A percentile compares a stretch with the other conserved stretches of the same genome.
Conservation (phyloP, 352 stramenopile species). For the Phytopythium aichiense region DNA sequence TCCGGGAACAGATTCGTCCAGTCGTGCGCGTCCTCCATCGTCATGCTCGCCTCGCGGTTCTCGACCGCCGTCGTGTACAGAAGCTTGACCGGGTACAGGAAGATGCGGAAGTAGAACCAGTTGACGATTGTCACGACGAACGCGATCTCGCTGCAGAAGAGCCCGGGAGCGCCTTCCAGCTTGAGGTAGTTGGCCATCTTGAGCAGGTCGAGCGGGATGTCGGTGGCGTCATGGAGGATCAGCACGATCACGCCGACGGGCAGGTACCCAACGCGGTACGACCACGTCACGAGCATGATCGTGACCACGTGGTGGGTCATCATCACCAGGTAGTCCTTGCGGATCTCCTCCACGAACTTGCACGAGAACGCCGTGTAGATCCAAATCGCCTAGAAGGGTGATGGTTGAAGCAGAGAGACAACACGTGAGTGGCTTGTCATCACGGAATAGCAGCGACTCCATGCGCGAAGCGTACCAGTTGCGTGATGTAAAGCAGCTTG, state of each 20-base stretch:
- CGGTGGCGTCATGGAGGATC: slow-evolving; percentile 83
- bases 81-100: slow-evolving; percentile 77
- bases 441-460: not conserved
- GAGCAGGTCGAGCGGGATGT: slow-evolving; percentile 85
- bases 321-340: slow-evolving; percentile 89
- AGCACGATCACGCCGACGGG: slow-evolving; percentile 82
- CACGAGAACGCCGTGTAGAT: slow-evolving; percentile 89
- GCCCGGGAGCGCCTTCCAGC: slow-evolving; percentile 59
- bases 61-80: slow-evolving; percentile 76
- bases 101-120: slow-evolving; percentile 88
- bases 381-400: slow-evolving; percentile 62
- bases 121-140: slow-evolving; percentile 57
- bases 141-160: slow-evolving; percentile 73
- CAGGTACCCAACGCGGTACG: slow-evolving; percentile 75
- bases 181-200: slow-evolving; percentile 92
- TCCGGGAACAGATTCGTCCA: slow-evolving; percentile 61
- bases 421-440: not conserved
- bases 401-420: not conserved
- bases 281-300: slow-evolving; percentile 83
- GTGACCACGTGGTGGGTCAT: slow-evolving; percentile 89
- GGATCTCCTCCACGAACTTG: slow-evolving; percentile 86
- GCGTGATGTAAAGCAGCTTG: slow-evolving; percentile 80
- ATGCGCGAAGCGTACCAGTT: slow-evolving; percentile 45
- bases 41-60: slow-evolving; percentile 72
- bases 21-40: slow-evolving; percentile 62